A percentile compares a stretch with the other conserved stretches of the same genome.
phyloP scores from a whole-genome alignment of 2,329 filamentous ascomycete genomes.

The Botrytis medusae region DNA sequence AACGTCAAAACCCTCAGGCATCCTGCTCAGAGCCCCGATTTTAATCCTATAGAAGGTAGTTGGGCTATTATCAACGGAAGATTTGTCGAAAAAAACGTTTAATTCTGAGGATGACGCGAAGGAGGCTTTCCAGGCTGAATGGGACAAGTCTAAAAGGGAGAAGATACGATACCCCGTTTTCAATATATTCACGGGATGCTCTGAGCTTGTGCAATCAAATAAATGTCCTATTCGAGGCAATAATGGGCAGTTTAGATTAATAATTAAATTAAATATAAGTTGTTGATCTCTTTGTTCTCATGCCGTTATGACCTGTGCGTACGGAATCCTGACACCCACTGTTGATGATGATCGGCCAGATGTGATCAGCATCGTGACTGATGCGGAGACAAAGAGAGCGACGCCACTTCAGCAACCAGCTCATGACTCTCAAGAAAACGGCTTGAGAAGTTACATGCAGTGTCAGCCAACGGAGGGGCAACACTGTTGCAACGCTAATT shows the following conservation, averaged over 20 bases:
- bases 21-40: too few species aligned
- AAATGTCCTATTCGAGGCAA: slow-evolving; percentile 15
- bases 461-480: too few species aligned
- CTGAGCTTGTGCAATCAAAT: slow-evolving; percentile 19
- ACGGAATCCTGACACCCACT: background rate
- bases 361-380: too few species aligned
- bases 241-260: slow-evolving; percentile 7
- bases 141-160: slow-evolving; percentile 23
- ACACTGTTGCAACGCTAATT: too few species aligned
- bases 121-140: slow-evolving; percentile 25
- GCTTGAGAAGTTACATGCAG: too few species aligned
- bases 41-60: too few species aligned
- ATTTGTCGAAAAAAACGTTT: slow-evolving; percentile 17
- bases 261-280: slow-evolving; percentile 8
- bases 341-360: background rate
- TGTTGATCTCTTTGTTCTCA: background rate
- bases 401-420: too few species aligned
- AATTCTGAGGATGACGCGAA: slow-evolving; percentile 26
- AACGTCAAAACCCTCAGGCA: slow-evolving; percentile 20
- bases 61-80: slow-evolving; percentile 26
- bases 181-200: slow-evolving; percentile 22
- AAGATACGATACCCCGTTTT: slow-evolving; percentile 22
- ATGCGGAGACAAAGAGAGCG: too few species aligned
- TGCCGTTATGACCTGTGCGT: background rate
- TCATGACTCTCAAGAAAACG: too few species aligned